Evolutionary conservation across 148 eudicot species (phyloP).

Genomic region (Bassia scoparia): DNA sequence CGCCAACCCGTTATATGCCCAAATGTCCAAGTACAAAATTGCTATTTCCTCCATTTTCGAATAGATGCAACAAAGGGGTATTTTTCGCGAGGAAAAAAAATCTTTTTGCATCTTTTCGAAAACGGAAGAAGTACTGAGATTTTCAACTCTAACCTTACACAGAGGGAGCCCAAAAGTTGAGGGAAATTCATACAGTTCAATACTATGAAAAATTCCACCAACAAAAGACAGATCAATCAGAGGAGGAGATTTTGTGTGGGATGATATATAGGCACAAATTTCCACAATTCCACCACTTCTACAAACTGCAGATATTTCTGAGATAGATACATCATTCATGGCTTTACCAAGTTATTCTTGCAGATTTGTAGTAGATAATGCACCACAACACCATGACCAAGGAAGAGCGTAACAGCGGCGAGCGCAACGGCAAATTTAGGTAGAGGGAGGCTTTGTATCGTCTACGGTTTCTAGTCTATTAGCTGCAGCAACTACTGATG

Average conservation of each 20-base stretch:
- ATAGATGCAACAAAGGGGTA: no score
- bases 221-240: neutral
- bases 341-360: slow-evolving; percentile 13
- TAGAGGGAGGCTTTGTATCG: slow-evolving; percentile 23
- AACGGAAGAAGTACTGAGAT: no score
- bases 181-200: no score
- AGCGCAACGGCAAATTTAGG: neutral
- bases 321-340: slow-evolving; percentile 18
- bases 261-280: slow-evolving; percentile 24
- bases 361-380: slow-evolving; percentile 15
- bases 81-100: no score
- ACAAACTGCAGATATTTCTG: neutral
- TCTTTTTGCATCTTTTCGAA: no score
- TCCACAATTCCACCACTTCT: slow-evolving; percentile 16
- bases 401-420: neutral
- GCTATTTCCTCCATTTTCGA: no score
- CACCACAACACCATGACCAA: slow-evolving; percentile 17
- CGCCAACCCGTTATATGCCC: no score
- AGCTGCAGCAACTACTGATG: slow-evolving; percentile 34
- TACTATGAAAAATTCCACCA: neutral
- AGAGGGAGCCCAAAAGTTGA: no score
- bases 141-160: no score
- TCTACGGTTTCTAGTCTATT: slow-evolving; percentile 14
- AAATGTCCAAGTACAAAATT: no score
- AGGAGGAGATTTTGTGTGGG: slow-evolving; percentile 6